A percentile compares a stretch with the other conserved stretches of the same genome.
Conservation (phyloP, 371 early-diverging fungal genomes). For the Zopfochytrium polystomum region DNA sequence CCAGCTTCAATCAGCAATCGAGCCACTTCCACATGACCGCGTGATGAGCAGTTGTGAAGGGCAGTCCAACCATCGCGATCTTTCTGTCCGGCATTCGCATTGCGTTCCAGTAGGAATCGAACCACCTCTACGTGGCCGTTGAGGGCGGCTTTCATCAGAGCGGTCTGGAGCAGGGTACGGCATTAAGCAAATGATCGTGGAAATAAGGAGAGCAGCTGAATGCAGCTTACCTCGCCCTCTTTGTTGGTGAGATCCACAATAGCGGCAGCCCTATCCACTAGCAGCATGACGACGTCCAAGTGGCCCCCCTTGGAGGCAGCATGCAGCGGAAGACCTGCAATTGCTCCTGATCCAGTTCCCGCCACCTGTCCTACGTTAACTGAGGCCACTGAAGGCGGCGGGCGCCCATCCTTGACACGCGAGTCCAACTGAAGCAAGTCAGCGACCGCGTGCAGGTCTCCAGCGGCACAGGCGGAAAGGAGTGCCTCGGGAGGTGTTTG, state of each 20-base stretch:
- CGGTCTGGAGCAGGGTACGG: constrained; percentile 54
- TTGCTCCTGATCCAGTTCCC: too few relatives aligned
- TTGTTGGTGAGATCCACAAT: constrained; percentile 64
- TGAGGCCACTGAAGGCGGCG: too few relatives aligned
- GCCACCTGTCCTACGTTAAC: too few relatives aligned
- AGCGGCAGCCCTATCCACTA: constrained; percentile 65
- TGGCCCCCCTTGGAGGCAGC: constrained; percentile 73
- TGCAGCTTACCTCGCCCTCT: constrained; percentile 67
- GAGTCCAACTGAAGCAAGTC: too few relatives aligned
- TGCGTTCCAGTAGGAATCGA: constrained; percentile 58
- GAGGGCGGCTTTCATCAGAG: constrained; percentile 74
- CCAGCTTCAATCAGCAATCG: constrained; percentile 25
- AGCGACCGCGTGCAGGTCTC: too few relatives aligned
- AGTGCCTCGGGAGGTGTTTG: too few relatives aligned
- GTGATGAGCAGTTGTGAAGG: constrained; percentile 58
- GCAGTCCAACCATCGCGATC: constrained; percentile 86
- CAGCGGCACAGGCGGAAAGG: too few relatives aligned
- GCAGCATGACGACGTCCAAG: constrained; percentile 58
- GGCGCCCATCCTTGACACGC: too few relatives aligned
- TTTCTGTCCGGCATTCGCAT: constrained; percentile 63
- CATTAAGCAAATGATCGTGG: not conserved
- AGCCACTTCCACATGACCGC: constrained; percentile 22
- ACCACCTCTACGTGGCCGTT: constrained; percentile 65
- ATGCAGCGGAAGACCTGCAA: too few relatives aligned
- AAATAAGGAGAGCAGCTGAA: not conserved